Base-by-base conservation (phyloP, 2,329 filamentous ascomycete species). In the Pyrenophora tritici-repentis region DNA sequence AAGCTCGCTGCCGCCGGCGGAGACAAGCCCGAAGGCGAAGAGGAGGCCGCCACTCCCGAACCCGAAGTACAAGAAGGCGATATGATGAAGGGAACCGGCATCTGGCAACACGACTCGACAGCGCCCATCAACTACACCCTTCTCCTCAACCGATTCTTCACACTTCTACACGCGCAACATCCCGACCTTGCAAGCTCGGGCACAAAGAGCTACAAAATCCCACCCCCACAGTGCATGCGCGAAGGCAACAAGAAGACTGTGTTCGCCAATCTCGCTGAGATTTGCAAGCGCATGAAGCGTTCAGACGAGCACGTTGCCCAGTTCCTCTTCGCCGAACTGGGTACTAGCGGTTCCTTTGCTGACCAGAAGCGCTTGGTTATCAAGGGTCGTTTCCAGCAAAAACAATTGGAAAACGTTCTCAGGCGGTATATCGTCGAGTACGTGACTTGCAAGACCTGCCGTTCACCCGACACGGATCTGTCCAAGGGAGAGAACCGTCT, bases 341-440 rank as follows among this genome's bases (percentile, higher is more conserved):
- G 94, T 82, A 99, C 94, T 62, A 95, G 86, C 72, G 94, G 94
- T 75, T 95, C 90, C 73, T 91, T 96, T 48, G 62, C 57, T 12
- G 94, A 97, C 79, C 94, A 93, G 78, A 86, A 91, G 76, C 87
- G 93, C 72, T 78, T 99, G 69, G 92, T 99, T 73, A 99, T 99
- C 84, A 97, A 96, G 84, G 94, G 94, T 82, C 90, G 94, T 73
- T 99, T 99, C 89, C 93, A 97, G 78, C 93, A 97, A 81, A 97
- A 97, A 81, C 93, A 97, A 81, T 92, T 97, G 73, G 94, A 99
- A 82, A 96, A 95, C 78, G 91, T 97, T 45, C 79, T 97, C 73
- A 84, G 93, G 79, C 90, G 93, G 81, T 96, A 96, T 77, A 97
- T 96, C 74, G 86, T 95, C 77, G 93, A 97, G 81, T 97, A 97